Conservation (phyloP, 345 rosid species). For the Firmiana major region DNA sequence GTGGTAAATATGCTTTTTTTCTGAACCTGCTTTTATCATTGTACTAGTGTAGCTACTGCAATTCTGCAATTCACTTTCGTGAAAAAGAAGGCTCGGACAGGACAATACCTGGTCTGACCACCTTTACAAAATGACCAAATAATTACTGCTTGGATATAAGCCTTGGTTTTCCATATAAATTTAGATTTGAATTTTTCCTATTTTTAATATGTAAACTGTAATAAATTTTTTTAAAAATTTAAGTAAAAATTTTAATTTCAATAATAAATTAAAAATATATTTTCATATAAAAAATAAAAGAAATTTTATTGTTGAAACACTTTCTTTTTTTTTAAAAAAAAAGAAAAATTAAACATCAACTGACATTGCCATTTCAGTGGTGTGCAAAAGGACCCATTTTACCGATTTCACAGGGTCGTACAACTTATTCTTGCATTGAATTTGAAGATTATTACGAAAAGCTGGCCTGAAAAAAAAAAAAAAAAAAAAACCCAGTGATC, state of each 20-base stretch:
- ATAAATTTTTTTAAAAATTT: too few relatives aligned
- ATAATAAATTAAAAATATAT: too few relatives aligned
- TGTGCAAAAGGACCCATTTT: background rate
- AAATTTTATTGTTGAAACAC: too few relatives aligned
- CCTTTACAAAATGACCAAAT: background rate
- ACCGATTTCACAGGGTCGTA: background rate
- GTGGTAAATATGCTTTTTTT: background rate
- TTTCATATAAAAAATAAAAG: too few relatives aligned
- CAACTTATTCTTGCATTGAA: background rate
- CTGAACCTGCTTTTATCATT: constrained; percentile 1
- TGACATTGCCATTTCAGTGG: background rate
- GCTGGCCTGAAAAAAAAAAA: background rate
- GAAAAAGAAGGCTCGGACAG: background rate
- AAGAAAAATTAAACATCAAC: background rate
- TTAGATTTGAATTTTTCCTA: too few relatives aligned
- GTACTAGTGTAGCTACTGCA: constrained; percentile 4
- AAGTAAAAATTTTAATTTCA: too few relatives aligned
- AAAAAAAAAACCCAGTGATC: background rate
- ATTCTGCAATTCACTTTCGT: constrained; percentile 10
- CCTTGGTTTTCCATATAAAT: too few relatives aligned
- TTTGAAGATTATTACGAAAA: background rate
- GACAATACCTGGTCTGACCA: constrained; percentile 7
- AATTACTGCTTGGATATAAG: background rate
- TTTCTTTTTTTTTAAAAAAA: too few relatives aligned
- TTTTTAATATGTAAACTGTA: too few relatives aligned